Base-by-base conservation (phyloP, 768 basidiomycete genomes). In the Termitomyces sp. region DNA sequence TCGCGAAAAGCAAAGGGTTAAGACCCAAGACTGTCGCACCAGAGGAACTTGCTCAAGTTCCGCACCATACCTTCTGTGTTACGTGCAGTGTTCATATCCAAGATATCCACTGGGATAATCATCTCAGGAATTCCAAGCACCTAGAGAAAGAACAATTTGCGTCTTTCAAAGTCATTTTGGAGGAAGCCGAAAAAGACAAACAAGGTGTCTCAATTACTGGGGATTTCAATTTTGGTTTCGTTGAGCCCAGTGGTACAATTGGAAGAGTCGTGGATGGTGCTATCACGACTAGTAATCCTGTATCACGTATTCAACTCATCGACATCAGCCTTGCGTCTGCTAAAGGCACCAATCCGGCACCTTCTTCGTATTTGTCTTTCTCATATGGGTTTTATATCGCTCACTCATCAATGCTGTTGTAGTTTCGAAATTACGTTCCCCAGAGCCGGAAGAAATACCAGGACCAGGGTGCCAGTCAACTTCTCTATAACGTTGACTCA, bases 171-270 rank as follows among this genome's bases (percentile, higher is more conserved):
- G 66, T 72, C 1, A 78, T 74, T 0, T 54, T 83, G 14, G 79
- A 81, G 11, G 79, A 80, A 41, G 78, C 82, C 0, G 79, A 82
- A 50, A 75, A 73, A 41, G 82, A 85, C 58, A 82, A 81, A 52
- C 70, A 84, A 45, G 81, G 79, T 0, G 66, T 85, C 9, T 61
- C 64, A 0, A 66, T 86, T 3, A 66, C 70, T 5, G 76, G 76
- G 1, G 66, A 70, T 6, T 64, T 80, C 12, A 76, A 86, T 61
- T 79, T 86, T 50, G 82, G 74, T 3, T 69, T 85, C 37, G 63
- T 86, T 5, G 76, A 79, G n/a, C 64, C 68, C 3, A 55, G 56
- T 0, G 65, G 63, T n/a, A 74, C 73, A 1, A 42, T 54, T 8
- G 46, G 27, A 9, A 73, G 73, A 4, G 52, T 64, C 5, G 53